A percentile compares a stretch with the other conserved stretches of the same genome.
Evolutionary conservation across 441 rosid species (phyloP).

Genomic region (Flueggea neowawraea): DNA sequence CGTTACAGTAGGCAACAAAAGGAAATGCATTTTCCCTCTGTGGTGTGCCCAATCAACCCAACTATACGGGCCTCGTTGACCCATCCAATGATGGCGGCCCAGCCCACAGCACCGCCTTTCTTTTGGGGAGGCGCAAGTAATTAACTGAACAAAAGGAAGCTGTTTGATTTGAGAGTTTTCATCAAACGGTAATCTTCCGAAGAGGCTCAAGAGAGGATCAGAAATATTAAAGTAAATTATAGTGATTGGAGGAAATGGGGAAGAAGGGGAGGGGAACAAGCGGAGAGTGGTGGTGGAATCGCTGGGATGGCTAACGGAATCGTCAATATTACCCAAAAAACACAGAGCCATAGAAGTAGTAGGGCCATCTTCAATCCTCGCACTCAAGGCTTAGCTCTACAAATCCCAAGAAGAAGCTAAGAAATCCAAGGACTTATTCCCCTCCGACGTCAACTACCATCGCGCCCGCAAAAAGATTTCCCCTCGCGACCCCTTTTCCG

Average conservation of each 20-base stretch:
- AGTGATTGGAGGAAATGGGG: constrained; percentile 23
- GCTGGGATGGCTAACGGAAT: constrained; percentile 94
- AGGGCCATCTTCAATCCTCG: constrained; percentile 80
- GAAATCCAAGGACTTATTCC: constrained; percentile 50
- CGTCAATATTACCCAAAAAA: constrained; percentile 82
- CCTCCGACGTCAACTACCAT: constrained; percentile 57
- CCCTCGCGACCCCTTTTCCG: constrained; percentile 47
- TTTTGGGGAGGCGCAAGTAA: no score
- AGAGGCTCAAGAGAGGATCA: no score
- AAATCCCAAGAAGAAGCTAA: constrained; percentile 80
- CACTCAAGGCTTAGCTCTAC: constrained; percentile 93
- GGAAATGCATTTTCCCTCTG: no score
- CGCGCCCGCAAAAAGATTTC: constrained; percentile 70
- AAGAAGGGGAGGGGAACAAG: constrained; percentile 55
- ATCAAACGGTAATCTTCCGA: no score
- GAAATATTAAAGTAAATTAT: no score
- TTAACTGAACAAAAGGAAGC: no score
- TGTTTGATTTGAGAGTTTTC: no score
- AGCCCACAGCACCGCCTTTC: no score
- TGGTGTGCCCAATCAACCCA: no score
- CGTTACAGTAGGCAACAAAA: no score
- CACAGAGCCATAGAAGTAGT: constrained; percentile 88
- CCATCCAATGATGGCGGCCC: no score
- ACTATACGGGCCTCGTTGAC: no score
- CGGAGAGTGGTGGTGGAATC: constrained; percentile 76